phyloP scores from a whole-genome alignment of 768 basidiomycete genomes.

The Russula vinacea region DNA sequence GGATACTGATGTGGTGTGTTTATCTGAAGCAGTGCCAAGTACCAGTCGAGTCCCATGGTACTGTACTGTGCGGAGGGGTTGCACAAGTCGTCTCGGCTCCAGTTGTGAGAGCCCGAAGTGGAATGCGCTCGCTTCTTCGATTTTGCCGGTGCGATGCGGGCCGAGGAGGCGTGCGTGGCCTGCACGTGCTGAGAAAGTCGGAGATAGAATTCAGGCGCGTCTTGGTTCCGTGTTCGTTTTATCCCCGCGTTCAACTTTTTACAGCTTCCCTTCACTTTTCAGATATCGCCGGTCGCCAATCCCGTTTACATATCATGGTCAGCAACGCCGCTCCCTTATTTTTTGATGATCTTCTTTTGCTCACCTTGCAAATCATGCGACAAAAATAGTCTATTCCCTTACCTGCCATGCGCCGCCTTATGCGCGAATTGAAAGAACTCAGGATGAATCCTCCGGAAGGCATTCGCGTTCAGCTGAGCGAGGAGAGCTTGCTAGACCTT shows the following conservation, averaged over 20 bases:
- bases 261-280: not conserved
- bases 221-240: not conserved
- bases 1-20: too few relatives aligned
- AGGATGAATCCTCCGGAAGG: constrained; percentile 84
- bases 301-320: constrained; percentile 1
- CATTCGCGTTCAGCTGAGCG: constrained; percentile 81
- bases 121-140: too few relatives aligned
- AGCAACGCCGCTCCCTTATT: not conserved
- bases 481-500: constrained; percentile 86
- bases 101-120: too few relatives aligned
- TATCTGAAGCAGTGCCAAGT: too few relatives aligned
- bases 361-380: not conserved
- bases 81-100: too few relatives aligned
- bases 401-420: constrained; percentile 74
- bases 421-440: constrained; percentile 81
- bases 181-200: not conserved
- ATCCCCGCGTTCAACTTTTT: not conserved
- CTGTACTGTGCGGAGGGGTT: too few relatives aligned
- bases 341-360: not conserved
- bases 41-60: too few relatives aligned
- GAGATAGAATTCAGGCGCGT: not conserved
- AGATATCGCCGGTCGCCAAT: not conserved
- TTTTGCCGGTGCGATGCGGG: too few relatives aligned
- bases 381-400: constrained; percentile 43
- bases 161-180: too few relatives aligned